Conservation (phyloP, 1,284 basidiomycete genomes). For the Ceraceosorus guamensis region DNA sequence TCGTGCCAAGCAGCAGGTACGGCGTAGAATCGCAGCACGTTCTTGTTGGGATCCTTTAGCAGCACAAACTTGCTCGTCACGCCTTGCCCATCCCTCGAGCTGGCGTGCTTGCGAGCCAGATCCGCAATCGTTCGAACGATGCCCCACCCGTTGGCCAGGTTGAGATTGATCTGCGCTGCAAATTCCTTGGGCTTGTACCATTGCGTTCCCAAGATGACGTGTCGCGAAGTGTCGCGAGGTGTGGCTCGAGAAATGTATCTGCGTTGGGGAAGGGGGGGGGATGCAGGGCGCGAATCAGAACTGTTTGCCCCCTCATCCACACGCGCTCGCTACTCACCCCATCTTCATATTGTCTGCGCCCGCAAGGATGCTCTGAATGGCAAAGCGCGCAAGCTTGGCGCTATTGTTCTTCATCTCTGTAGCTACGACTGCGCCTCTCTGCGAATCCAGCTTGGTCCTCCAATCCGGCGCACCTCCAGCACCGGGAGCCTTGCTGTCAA, state of each 20-base stretch:
- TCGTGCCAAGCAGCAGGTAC: slow-evolving; percentile 78
- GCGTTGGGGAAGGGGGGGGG: neutral
- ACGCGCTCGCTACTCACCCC: slow-evolving; percentile 59
- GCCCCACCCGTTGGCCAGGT: slow-evolving; percentile 93
- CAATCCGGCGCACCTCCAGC: slow-evolving; percentile 92
- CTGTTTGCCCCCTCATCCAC: neutral
- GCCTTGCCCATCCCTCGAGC: slow-evolving; percentile 5
- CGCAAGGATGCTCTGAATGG: slow-evolving; percentile 88
- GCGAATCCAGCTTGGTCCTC: slow-evolving; percentile 89
- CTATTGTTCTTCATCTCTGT: slow-evolving; percentile 99
- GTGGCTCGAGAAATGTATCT: slow-evolving; percentile 78
- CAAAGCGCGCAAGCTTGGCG: slow-evolving; percentile 95
- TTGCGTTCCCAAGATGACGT: slow-evolving; percentile 89
- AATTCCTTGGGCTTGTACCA: slow-evolving; percentile 92
- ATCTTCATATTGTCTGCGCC: slow-evolving; percentile 97
- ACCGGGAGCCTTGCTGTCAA: slow-evolving; percentile 83
- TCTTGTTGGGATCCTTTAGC: slow-evolving; percentile 51
- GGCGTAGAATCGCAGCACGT: slow-evolving; percentile 84
- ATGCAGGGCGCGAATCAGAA: no score
- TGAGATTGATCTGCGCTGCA: slow-evolving; percentile 89
- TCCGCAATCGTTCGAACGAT: slow-evolving; percentile 60
- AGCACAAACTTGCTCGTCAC: slow-evolving; percentile 37
- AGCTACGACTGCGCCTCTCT: slow-evolving; percentile 94
- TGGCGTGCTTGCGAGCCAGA: slow-evolving; percentile 31
- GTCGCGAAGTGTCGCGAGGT: slow-evolving; percentile 86